Percentiles rank a stretch among this genome's conserved stretches.
Conservation (phyloP, 768 basidiomycete genomes). For the Russula foetens region DNA sequence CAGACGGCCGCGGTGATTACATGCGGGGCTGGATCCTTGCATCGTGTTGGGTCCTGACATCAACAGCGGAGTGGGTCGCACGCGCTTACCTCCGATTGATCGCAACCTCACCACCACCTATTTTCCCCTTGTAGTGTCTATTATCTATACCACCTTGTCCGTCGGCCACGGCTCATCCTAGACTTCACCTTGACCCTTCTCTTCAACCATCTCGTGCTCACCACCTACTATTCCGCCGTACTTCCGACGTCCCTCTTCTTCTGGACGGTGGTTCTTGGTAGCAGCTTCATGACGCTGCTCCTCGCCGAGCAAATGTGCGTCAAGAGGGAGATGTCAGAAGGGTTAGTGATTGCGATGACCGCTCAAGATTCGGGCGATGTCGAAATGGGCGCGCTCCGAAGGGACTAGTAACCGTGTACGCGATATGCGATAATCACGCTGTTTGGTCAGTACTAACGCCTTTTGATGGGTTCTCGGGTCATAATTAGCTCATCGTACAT, state of each 20-base stretch:
- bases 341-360: constrained; percentile 46
- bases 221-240: constrained; percentile 82
- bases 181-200: constrained; percentile 89
- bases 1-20: constrained; percentile 67
- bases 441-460: not conserved
- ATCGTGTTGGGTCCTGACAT: constrained; percentile 76
- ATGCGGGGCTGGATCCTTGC: constrained; percentile 88
- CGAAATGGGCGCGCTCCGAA: constrained; percentile 42
- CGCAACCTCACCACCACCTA: not conserved
- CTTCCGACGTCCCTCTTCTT: constrained; percentile 88
- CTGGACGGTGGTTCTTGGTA: constrained; percentile 72
- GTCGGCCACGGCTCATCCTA: constrained; percentile 87
- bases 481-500: constrained; percentile 4
- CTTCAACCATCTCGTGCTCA: constrained; percentile 88
- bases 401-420: too few species aligned
- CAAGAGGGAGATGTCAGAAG: constrained; percentile 82
- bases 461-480: not conserved
- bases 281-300: constrained; percentile 67
- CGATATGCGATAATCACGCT: constrained; percentile 7
- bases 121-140: constrained; percentile 42
- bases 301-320: constrained; percentile 90
- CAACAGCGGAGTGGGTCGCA: constrained; percentile 70
- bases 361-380: constrained; percentile 44
- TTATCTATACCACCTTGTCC: constrained; percentile 80
- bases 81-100: constrained; percentile 2